Base-by-base conservation (phyloP, 352 stramenopile species). In the Phytopythium vexans region DNA sequence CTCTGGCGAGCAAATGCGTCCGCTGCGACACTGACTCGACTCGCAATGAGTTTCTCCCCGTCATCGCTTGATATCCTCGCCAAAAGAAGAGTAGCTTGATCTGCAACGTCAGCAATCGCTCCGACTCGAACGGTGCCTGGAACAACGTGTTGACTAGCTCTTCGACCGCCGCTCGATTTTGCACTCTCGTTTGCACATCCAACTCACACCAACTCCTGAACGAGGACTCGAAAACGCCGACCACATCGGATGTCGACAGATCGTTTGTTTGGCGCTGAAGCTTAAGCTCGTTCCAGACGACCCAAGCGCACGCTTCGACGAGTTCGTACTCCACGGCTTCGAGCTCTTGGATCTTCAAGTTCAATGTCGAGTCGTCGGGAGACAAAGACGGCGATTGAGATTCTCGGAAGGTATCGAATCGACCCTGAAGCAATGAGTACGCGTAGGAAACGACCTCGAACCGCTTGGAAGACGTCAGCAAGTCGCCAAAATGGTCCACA, bases 381-480 rank as follows among this genome's bases (percentile, higher is more conserved):
- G 68, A 66, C 31, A 45, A 36, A 12, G 65, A 74, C 32, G 62
- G 21, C 21, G 21, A 27, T 27, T 27, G 21, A 27, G 21, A 27
- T 27, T 27, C 62, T 0, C 52, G 48, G 35, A 45, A 70, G 15
- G 71, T 54, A 10, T 72, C 71, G 36, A 78, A 72, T 33, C 76
- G 76, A 0, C 56, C 70, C 35, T 85, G 68, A 38, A 88, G 67
- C 1, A 86, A 45, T 2, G 43, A 54, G 10, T 83, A 50, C 15
- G 56, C 71, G 21, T 89, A 70, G 6, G 72, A 64, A 8, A 76
- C 58, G 5, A 92, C 36, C 15, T 87, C 72, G 12, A 88, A 50
- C 1, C 70, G 75, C 52, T 92, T 87, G 16, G 68, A 49, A 12
- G 52, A 15, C 1, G 61, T 64, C 41, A 92, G 21, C 7, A 83